These are phyloP conservation scores for Rhynchospora pubera DNA, from an alignment of 176 grass and related monocot genomes.

Conservation along the genomic window DNA sequence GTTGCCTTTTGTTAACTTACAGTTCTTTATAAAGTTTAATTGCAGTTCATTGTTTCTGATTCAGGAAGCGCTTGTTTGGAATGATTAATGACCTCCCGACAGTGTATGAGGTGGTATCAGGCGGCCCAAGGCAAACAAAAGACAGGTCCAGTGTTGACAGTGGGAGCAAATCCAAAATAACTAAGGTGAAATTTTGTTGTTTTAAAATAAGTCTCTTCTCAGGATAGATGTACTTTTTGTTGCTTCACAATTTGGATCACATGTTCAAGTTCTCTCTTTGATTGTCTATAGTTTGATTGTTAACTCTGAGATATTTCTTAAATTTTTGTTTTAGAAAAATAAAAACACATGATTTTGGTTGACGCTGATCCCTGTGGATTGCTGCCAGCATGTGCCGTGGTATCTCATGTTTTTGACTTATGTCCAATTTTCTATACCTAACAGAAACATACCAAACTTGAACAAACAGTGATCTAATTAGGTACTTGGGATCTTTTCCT, in stretches of 20 bases:
- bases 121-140: slow-evolving; percentile 34
- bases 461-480: no score
- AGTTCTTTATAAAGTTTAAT: not conserved
- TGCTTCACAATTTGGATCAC: not conserved
- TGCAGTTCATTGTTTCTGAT: not conserved
- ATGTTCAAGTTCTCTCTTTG: not conserved
- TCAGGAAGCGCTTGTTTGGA: slow-evolving; percentile 86
- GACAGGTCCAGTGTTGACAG: slow-evolving; percentile 66
- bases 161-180: slow-evolving; percentile 57
- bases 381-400: not conserved
- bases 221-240: not conserved
- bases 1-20: not conserved
- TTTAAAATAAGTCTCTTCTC: not conserved
- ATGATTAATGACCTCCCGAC: slow-evolving; percentile 94
- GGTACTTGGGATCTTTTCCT: no score
- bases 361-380: not conserved
- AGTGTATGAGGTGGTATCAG: slow-evolving; percentile 70
- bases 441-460: no score
- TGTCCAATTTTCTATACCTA: no score
- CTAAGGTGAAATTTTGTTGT: slow-evolving; percentile 36
- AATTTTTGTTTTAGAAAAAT: not conserved
- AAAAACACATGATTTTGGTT: not conserved
- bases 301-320: not conserved
- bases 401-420: no score
- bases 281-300: no score